A percentile compares a stretch with the other conserved stretches of the same genome.
These are phyloP conservation scores for Aphanomyces astaci DNA, from an alignment of 352 stramenopile genomes.

Conservation along the genomic window DNA sequence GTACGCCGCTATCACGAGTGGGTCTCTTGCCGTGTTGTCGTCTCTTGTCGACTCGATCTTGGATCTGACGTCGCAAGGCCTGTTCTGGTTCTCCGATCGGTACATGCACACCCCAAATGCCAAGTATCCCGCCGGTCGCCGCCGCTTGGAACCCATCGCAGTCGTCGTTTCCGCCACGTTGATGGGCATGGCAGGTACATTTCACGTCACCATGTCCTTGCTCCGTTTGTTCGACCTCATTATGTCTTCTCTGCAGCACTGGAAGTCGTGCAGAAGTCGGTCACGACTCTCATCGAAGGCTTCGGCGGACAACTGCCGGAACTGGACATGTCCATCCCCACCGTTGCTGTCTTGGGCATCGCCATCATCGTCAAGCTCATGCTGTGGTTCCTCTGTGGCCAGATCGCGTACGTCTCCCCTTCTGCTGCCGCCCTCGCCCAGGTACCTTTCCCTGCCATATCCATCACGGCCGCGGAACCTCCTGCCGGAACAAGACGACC, in stretches of 20 bases:
- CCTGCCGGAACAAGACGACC: no score
- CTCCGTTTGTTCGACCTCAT: not conserved
- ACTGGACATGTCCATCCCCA: slow-evolving; percentile 59
- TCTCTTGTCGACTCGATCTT: slow-evolving; percentile 92
- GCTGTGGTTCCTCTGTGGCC: slow-evolving; percentile 71
- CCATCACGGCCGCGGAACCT: no score
- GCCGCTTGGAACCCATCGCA: slow-evolving; percentile 90
- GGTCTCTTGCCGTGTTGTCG: slow-evolving; percentile 90
- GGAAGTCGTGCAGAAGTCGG: slow-evolving; percentile 90
- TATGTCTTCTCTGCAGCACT: slow-evolving; percentile 54
- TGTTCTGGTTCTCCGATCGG: slow-evolving; percentile 93
- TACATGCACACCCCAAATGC: slow-evolving; percentile 80
- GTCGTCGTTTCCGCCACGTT: slow-evolving; percentile 95
- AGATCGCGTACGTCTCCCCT: slow-evolving; percentile 54
- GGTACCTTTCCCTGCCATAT: slow-evolving; percentile 27
- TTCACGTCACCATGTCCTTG: slow-evolving; percentile 6
- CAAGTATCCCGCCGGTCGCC: slow-evolving; percentile 90
- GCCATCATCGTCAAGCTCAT: slow-evolving; percentile 77
- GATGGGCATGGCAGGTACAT: slow-evolving; percentile 90
- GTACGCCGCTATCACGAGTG: slow-evolving; percentile 72
- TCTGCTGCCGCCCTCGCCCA: slow-evolving; percentile 67
- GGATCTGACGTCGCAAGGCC: slow-evolving; percentile 88
- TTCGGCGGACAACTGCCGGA: slow-evolving; percentile 51
- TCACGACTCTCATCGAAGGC: slow-evolving; percentile 70
- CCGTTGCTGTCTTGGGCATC: slow-evolving; percentile 52